Evolutionary conservation across 208 protist genomes (phyloP), one percentile per base, ranked within the genome.

Genomic region (Blechomonas ayalai): DNA sequence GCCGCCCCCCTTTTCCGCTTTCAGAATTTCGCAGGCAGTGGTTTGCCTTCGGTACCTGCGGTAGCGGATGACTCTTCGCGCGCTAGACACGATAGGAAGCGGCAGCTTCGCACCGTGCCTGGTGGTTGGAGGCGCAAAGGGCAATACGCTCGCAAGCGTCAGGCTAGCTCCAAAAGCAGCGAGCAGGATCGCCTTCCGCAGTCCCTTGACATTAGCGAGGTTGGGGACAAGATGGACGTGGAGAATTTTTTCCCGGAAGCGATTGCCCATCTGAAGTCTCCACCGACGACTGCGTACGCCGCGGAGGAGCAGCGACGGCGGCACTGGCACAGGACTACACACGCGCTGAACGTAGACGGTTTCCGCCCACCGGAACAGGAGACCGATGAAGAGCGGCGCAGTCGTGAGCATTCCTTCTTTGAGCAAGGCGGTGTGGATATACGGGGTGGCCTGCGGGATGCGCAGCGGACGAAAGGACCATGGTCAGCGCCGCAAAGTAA

Each of bases 341-440:
- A 77, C 44, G 55, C 57, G 16, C 31, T 61, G 25, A 76, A 85
- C 54, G 67, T 60, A 8, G 83, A 92, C 42, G 80, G 80, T 8
- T 44, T 59, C 27, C 6, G 16, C 18, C 12, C 43, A n/a, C 41
- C 41, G 4, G 52, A 50, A 23, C 49, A 52, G 35, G 55, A 66
- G 26, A 53, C 41, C 13, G 35, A 49, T 7, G 45, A 50, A 24
- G 52, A 38, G 20, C 31, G 13, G 31, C 31, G 31, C 12, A 16
- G 32, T 18, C 40, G 48, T 15, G 29, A 15, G 9, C 42, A 26
- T 12, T 87, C 79, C 20, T 85, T 90, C 45, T 92, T 92, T 38
- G 73, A 87, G 47, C 61, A 92, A 29, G 80, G 72, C 10, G 56
- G 84, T 28, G 19, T 92, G 12, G 77, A 89, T 48, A 87, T 92